These are phyloP conservation scores for Chaetoceros tenuissimus DNA, from an alignment of 108 stramenopile genomes.

Conservation along the genomic window DNA sequence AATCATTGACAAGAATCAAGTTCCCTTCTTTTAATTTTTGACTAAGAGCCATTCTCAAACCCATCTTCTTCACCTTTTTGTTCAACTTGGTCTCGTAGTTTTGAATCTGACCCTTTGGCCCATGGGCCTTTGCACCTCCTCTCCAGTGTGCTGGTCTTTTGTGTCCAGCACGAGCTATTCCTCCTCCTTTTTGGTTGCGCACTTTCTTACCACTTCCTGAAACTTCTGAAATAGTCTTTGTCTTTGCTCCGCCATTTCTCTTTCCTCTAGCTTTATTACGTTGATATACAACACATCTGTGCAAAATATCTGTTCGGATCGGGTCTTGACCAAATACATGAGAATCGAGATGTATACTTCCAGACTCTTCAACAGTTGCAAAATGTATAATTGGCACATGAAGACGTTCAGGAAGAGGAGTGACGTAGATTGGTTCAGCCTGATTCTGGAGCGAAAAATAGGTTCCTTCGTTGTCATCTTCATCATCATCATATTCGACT, in stretches of 20 bases:
- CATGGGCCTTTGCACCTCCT: conserved; percentile 92
- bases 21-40: conserved; percentile 83
- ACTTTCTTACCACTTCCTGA: conserved; percentile 81
- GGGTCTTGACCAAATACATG: conserved; percentile 59
- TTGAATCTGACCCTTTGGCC: conserved; percentile 63
- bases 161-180: conserved; percentile 83
- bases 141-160: conserved; percentile 86
- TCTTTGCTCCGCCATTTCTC: conserved; percentile 53
- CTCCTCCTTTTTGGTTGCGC: conserved; percentile 78
- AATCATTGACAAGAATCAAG: conserved; percentile 51
- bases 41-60: conserved; percentile 53
- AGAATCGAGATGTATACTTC: conserved; percentile 51
- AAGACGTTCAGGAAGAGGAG: conserved; percentile 73
- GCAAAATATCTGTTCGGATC: conserved; percentile 71
- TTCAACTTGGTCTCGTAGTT: conserved; percentile 87
- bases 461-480: conserved; percentile 24
- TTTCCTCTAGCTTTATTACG: conserved; percentile 74
- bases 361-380: conserved; percentile 14
- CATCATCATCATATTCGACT: conserved; percentile 28
- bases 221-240: conserved; percentile 75
- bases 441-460: conserved; percentile 20
- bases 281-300: conserved; percentile 63
- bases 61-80: conserved; percentile 72
- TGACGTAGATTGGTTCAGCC: conserved; percentile 16
- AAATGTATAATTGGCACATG: conserved; percentile 37